These are phyloP conservation scores for Leucocoprinus leucothites DNA, from an alignment of 768 basidiomycete species.

Conservation along the genomic window DNA sequence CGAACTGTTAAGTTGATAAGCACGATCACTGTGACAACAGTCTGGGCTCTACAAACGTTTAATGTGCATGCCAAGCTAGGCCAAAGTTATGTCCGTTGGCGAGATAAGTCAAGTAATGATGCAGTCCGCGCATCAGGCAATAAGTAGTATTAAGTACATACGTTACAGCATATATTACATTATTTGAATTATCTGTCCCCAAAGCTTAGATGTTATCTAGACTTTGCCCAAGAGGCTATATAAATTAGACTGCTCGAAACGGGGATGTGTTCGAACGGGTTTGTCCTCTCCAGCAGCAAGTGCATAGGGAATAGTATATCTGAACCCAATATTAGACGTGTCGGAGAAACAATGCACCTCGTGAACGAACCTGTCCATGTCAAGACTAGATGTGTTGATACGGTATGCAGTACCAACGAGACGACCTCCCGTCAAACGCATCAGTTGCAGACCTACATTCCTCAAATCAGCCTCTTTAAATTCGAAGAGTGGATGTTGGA, in stretches of 20 bases:
- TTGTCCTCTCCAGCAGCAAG: background rate
- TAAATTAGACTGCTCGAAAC: background rate
- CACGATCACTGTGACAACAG: too few relatives aligned
- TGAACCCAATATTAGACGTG: background rate
- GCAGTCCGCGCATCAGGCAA: too few relatives aligned
- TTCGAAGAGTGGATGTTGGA: background rate
- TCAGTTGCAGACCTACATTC: background rate
- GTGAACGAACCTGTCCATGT: background rate
- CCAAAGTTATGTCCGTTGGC: too few relatives aligned
- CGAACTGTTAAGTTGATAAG: too few relatives aligned
- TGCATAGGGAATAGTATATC: constrained; percentile 4
- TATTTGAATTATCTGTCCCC: background rate
- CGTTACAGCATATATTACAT: too few relatives aligned
- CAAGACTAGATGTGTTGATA: background rate
- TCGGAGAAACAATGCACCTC: too few relatives aligned
- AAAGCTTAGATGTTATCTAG: background rate
- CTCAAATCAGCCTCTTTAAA: background rate
- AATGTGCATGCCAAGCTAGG: too few relatives aligned
- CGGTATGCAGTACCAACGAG: constrained; percentile 1
- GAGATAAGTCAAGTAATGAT: too few relatives aligned
- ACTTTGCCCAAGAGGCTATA: background rate
- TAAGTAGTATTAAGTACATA: too few relatives aligned
- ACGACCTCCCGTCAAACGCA: constrained; percentile 5
- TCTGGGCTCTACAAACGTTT: too few relatives aligned
- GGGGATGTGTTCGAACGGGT: constrained; percentile 1